Evolutionary conservation across 1,139 yeast species (phyloP).

Genomic region (Suhomyces bolitotheri): DNA sequence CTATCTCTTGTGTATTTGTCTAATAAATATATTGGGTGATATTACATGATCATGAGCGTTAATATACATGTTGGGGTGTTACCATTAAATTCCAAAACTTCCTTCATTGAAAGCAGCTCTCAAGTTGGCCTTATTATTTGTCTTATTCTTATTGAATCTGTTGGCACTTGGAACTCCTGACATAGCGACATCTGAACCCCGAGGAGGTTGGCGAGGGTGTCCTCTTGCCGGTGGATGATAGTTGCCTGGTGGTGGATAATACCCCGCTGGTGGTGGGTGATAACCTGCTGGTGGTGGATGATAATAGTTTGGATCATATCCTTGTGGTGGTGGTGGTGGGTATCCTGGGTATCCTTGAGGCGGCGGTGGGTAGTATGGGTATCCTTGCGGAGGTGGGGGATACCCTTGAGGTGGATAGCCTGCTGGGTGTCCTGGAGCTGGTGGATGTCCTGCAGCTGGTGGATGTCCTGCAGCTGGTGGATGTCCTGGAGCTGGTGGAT

Average conservation of each 20-base stretch:
- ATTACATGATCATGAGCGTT: no score
- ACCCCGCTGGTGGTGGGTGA: slow-evolving; percentile 17
- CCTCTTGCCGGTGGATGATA: slow-evolving; percentile 15
- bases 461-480: slow-evolving; percentile 7
- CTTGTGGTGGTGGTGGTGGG: slow-evolving; percentile 14
- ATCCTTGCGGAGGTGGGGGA: slow-evolving; percentile 8
- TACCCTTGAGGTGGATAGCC: slow-evolving; percentile 8
- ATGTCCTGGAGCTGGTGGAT: slow-evolving; percentile 8
- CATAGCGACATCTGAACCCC: slow-evolving; percentile 36
- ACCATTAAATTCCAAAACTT: slow-evolving; percentile 44
- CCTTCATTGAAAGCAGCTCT: slow-evolving; percentile 46
- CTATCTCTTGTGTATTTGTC: neutral
- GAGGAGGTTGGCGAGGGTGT: slow-evolving; percentile 9
- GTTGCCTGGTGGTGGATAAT: slow-evolving; percentile 17
- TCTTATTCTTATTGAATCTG: slow-evolving; percentile 36
- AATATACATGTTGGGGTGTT: neutral
- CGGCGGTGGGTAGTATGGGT: slow-evolving; percentile 8
- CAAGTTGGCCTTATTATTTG: slow-evolving; percentile 39
- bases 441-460: slow-evolving; percentile 3
- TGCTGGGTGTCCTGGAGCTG: slow-evolving; percentile 5
- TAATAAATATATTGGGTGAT: slow-evolving; percentile 3
- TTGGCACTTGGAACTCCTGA: slow-evolving; percentile 40
- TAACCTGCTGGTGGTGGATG: slow-evolving; percentile 17
- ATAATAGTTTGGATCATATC: slow-evolving; percentile 10
- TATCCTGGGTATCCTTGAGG: slow-evolving; percentile 8